Evolutionary conservation across 164 flowering plant genomes (phyloP), one percentile per base, ranked within the genome.

Genomic region (Magnolia officinalis): DNA sequence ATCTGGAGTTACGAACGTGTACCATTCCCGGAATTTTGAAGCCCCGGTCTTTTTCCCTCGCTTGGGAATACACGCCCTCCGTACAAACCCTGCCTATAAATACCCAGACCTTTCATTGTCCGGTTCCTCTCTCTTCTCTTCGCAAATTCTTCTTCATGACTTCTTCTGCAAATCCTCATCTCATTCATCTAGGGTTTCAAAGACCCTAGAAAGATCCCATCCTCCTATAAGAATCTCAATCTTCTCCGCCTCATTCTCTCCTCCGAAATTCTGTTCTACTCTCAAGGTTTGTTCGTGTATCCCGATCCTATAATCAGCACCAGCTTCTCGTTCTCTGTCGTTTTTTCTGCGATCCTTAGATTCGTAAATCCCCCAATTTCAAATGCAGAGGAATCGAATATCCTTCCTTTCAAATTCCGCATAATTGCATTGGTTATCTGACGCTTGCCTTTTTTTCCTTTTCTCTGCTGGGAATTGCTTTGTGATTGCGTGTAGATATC

Each of bases 401-500:
- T 55, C 61, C 61, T 55, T 55, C 61, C 13, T 55, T 55, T 55
- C 61, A 16, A 55, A 55, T 14, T 10, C 61, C 4, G 18, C 18
- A 11, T 11, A 9, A 55, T 37, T 37, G 45, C 6, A 37, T 37
- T 37, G 45, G 45, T 37, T 37, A 37, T 55, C 61, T 67, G 45
- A 67, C 6, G 37, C 70, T 67, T 24, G 68, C 1, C 20, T 67
- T 67, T 67, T 67, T 67, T 50, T 50, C 45, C 61, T 11, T 49
- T 49, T 18, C 11, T 45, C 24, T 50, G 31, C 45, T 45, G 55
- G 72, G 21, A 8, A 18, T 49, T 6, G 10, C 8, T 45, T 29
- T 64, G 7, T 8, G 49, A 16, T 20, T 63, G 24, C 13, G 19
- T 66, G 64, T 69, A 80, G 81, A 49, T 80, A 19, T 67, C n/a